Percentiles rank a stretch among this genome's conserved stretches.
phyloP scores from a whole-genome alignment of 2,329 filamentous ascomycete species.

The Diaporthe ilicicola region DNA sequence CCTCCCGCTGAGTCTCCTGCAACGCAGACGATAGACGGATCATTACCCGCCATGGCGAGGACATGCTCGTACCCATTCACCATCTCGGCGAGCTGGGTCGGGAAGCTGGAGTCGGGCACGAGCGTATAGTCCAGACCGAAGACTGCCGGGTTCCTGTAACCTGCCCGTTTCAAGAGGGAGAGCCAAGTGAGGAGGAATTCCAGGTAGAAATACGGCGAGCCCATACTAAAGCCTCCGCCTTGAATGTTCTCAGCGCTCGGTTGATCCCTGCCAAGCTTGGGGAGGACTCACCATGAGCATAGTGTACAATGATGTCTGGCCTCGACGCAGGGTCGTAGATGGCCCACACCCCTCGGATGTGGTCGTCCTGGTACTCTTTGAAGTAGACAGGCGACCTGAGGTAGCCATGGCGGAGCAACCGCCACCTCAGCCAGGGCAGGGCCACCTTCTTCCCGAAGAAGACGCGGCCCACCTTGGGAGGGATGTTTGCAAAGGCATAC shows the following conservation, averaged over 20 bases:
- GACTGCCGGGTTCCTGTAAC: constrained; percentile 79
- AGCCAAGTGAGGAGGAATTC: constrained; percentile 83
- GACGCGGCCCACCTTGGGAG: constrained; percentile 72
- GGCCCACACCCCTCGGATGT: constrained; percentile 75
- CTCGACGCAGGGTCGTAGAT: constrained; percentile 64
- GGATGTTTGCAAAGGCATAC: constrained; percentile 78
- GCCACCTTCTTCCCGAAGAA: constrained; percentile 81
- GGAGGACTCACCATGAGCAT: constrained; percentile 71
- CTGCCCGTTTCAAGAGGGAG: constrained; percentile 67
- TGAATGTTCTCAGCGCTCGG: neutral
- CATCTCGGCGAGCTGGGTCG: constrained; percentile 76
- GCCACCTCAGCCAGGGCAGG: constrained; percentile 77
- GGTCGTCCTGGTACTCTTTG: constrained; percentile 60
- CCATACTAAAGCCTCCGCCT: constrained; percentile 87
- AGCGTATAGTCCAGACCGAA: constrained; percentile 85
- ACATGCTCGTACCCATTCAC: constrained; percentile 76
- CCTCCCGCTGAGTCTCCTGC: constrained; percentile 84
- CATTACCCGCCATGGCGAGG: constrained; percentile 59
- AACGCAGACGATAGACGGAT: constrained; percentile 72
- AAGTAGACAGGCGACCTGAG: constrained; percentile 69
- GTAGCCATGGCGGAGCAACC: constrained; percentile 78
- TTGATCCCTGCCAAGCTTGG: too few species aligned
- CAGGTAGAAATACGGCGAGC: constrained; percentile 83
- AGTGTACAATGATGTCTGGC: constrained; percentile 83
- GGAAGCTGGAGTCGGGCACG: constrained; percentile 77